These are phyloP conservation scores for Tetrapisispora iriomotensis DNA, from an alignment of 805 yeast species.

Conservation along the genomic window DNA sequence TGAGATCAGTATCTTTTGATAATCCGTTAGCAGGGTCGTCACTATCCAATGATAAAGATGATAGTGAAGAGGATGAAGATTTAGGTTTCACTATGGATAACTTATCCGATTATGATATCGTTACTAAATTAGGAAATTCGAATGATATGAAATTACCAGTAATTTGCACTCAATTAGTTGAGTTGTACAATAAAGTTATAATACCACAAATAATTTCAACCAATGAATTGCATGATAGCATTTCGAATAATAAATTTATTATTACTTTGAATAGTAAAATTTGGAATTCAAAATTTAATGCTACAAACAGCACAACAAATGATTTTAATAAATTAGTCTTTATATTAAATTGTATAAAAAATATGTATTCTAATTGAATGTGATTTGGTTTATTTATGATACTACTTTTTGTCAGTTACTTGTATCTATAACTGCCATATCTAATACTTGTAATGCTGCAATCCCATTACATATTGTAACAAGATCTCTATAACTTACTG, in stretches of 20 bases:
- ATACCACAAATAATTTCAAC: slow-evolving; percentile 12
- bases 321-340: slow-evolving; percentile 41
- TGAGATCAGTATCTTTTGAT: slow-evolving; percentile 8
- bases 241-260: slow-evolving; percentile 18
- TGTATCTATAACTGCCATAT: slow-evolving; percentile 76
- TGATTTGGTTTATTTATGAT: neutral
- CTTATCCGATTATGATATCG: slow-evolving; percentile 35
- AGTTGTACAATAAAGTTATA: slow-evolving; percentile 25
- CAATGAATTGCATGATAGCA: slow-evolving; percentile 6
- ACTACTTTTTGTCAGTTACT: neutral
- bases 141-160: slow-evolving; percentile 39
- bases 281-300: slow-evolving; percentile 30
- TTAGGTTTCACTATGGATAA: slow-evolving; percentile 19
- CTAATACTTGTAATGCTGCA: slow-evolving; percentile 66
- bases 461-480: slow-evolving; percentile 49
- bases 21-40: slow-evolving; percentile 14
- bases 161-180: slow-evolving; percentile 36
- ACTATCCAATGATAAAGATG: neutral
- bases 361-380: slow-evolving; percentile 14
- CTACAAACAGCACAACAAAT: neutral
- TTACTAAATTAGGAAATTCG: slow-evolving; percentile 39
- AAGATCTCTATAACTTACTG: slow-evolving; percentile 66
- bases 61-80: slow-evolving; percentile 9
- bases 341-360: slow-evolving; percentile 29
- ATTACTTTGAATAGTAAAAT: slow-evolving; percentile 39